Base-by-base conservation (phyloP, 805 yeast species). In the Candida xiaguanensis region DNA sequence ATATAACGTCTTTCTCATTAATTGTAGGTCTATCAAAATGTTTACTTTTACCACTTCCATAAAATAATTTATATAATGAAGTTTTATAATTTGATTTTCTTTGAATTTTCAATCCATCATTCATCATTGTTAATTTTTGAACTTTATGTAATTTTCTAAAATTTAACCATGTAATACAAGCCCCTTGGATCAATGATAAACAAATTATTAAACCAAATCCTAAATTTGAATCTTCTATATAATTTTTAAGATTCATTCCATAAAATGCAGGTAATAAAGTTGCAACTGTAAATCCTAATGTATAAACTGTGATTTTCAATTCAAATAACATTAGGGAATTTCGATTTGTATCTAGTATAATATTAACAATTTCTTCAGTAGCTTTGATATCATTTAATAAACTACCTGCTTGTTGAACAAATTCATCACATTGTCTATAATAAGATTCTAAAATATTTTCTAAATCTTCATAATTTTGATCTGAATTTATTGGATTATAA, bases 341-440 rank as follows among this genome's bases (percentile, higher is more conserved):
- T 65, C 97, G 78, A 53, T 88, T 88, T 2, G 96, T 87, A 59
- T 90, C 97, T 39, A 90, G 61, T 44, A 90, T 89, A 51, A 90
- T 89, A 55, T 89, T 89, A 43, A 87, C 90, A 55, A 90, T 86
- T 52, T 90, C 97, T 55, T 89, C 96, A 0, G 97, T 90, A 12
- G 93, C 85, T 53, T 80, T 80, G 50, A 90, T 87, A 55, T 90
- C 95, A 49, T 80, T 81, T 15, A 85, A 77, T 40, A 89, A 65
- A 3, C 91, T 82, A 31, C 86, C 95, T 0, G 95, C 82, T 50
- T 85, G 91, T 59, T 90, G 97, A 5, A 89, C 96, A 49, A 85
- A 80, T 63, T 90, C 97, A 55, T 90, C 96, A 55, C 91, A 83
- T 51, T 89, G 96, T 43, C 85, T 83, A 60, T 86, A 89, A 61